Conservation (phyloP, 83 land plant species). For the Picea abies region DNA sequence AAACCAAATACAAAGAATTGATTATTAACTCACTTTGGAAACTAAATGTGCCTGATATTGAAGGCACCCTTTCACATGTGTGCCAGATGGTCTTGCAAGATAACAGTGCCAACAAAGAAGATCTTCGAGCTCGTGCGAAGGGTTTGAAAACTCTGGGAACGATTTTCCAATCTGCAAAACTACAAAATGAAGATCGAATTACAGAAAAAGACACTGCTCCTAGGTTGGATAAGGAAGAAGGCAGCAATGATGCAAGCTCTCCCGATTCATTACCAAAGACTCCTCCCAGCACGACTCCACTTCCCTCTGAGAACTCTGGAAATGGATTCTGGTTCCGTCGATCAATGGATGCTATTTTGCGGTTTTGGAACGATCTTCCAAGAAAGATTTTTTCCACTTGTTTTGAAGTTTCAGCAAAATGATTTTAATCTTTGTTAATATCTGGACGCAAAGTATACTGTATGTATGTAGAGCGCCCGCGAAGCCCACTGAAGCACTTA, state of each 20-base stretch:
- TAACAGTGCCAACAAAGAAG: slow-evolving; percentile 56
- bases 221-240: slow-evolving; percentile 40
- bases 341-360: no score
- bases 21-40: slow-evolving; percentile 87
- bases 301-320: not conserved
- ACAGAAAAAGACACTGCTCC: slow-evolving; percentile 9
- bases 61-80: slow-evolving; percentile 74
- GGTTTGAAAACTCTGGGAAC: slow-evolving; percentile 72
- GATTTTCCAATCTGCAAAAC: slow-evolving; percentile 29
- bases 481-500: no score
- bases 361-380: no score
- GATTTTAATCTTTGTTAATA: no score
- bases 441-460: no score
- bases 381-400: no score
- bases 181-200: slow-evolving; percentile 35
- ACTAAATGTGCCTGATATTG: slow-evolving; percentile 85
- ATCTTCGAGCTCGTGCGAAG: slow-evolving; percentile 67
- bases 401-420: no score
- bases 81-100: slow-evolving; percentile 86
- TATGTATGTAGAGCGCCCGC: no score
- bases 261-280: slow-evolving; percentile 39
- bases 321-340: no score
- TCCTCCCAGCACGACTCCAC: slow-evolving; percentile 18
- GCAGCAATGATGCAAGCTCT: slow-evolving; percentile 33
- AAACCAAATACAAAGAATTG: slow-evolving; percentile 57